Conservation (phyloP, 441 rosid genomes). For the Populus trichocarpa region DNA sequence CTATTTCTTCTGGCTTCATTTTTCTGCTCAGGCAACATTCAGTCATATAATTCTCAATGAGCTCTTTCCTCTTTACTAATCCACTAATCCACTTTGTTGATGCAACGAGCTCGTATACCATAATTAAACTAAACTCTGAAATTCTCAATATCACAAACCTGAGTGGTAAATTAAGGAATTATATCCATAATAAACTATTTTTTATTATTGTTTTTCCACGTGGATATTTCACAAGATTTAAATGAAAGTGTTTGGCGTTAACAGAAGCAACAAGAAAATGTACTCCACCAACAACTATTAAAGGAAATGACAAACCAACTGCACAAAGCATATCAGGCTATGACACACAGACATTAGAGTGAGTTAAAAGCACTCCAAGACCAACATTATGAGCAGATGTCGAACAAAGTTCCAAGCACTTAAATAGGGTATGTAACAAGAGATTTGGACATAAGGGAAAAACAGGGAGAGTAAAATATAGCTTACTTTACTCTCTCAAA, state of each 20-base stretch:
- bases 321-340: neutral
- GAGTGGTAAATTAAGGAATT: neutral
- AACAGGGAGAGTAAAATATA: neutral
- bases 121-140: neutral
- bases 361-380: neutral
- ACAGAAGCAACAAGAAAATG: neutral
- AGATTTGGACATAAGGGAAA: neutral
- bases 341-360: neutral
- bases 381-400: no score
- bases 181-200: neutral
- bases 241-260: neutral
- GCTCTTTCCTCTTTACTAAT: no score
- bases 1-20: neutral
- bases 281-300: neutral
- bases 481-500: slow-evolving; percentile 75
- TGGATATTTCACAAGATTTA: neutral
- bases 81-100: no score
- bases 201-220: no score
- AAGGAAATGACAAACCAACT: neutral
- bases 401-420: neutral
- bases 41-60: neutral
- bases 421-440: neutral
- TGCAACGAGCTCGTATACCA: neutral
- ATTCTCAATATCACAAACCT: neutral
- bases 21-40: neutral